Evolutionary conservation across 2,329 filamentous ascomycete species (phyloP), one percentile per base, ranked within the genome.

Genomic region (Acephala macrosclerotiorum): DNA sequence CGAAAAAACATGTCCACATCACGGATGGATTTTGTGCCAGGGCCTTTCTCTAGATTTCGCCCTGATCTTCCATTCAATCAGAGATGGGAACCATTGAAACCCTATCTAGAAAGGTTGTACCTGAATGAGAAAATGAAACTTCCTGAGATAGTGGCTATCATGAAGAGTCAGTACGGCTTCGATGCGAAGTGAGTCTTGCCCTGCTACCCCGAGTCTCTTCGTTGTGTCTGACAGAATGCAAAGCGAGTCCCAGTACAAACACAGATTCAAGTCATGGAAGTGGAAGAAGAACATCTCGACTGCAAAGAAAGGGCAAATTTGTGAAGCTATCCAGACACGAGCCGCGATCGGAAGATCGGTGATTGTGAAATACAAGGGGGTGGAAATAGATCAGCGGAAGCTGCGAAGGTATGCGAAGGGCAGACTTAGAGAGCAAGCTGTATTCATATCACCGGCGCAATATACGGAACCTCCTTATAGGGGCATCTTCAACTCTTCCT

Each of bases 171-270:
- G 26, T 51, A 61, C 22, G 25, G 45, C 18, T 61, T 61, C 33
- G 40, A 61, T 51, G 58, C 58, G 9, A 29, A 20, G 58, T 61
- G 7, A 49, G 58, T 60, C 8, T 20, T 3, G 18, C 12, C 20
- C 16, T 8, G 14, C 26, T 14, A n/a, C 42, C 42, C n/a, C 20
- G 42, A 12, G 4, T 29, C 12, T 9, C 16, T 1, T 61, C 12
- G 11, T 26, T 53, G 8, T 51, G 29, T 18, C 47, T 51, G 25
- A 51, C 26, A 11, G n/a, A 29, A 26, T 25, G 22, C 11, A 26
- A 26, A 61, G 58, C 18, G 22, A 61, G 22, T 14, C 25, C n/a
- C 58, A 61, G n/a, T 61, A 61, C 42, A 61, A 61, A 35, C 42
- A 45, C 45, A 26, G 53, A n/a, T 61, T 61, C 16, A 38, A 45